Evolutionary conservation across 192 early-diverging fungal genomes (phyloP), one percentile per base, ranked within the genome.

Genomic region (Coemansia sp.): DNA sequence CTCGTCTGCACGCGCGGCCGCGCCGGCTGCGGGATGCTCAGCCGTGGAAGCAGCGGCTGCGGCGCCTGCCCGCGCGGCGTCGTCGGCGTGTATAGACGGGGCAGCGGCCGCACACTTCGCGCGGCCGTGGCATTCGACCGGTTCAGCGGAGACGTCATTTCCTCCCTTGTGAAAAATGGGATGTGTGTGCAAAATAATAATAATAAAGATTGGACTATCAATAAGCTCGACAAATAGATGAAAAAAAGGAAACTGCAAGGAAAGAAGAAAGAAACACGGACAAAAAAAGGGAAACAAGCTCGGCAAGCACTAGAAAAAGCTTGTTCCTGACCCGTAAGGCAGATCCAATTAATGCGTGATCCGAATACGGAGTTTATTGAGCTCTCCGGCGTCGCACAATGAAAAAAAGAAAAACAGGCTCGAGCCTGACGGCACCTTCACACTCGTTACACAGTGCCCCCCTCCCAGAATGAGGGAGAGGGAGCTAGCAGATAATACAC

Each of bases 101-200:
- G 50, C 2, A 57, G 35, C 5, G 72, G 65, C 14, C 62, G 42
- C 19, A 55, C 41, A 15, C n/a, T n/a, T 11, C 69, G 39, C 21
- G 43, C 53, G 20, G 66, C 25, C 12, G 76, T 79, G n/a, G 77
- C 77, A 56, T 79, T 79, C 19, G 77, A 79, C 11, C 77, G 62
- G 47, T 70, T 74, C 1, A 79, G 54, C n/a, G 70, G 66, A 4
- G 74, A 79, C 3, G 75, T 41, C 75, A 78, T 78, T 54, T 19
- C 2, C 5, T 2, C 28, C n/a, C n/a, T n/a, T n/a, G n/a, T n/a
- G n/a, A n/a, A n/a, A n/a, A n/a, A n/a, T n/a, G 30, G 8, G 6
- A 6, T 10, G 8, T 7, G 8, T 31, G 5, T 31, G 30, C 30
- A 31, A 31, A 31, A 31, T 31, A 8, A n/a, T n/a, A n/a, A n/a